Conservation (phyloP, 129 eudicot genomes). For the Sambucus nigra region DNA sequence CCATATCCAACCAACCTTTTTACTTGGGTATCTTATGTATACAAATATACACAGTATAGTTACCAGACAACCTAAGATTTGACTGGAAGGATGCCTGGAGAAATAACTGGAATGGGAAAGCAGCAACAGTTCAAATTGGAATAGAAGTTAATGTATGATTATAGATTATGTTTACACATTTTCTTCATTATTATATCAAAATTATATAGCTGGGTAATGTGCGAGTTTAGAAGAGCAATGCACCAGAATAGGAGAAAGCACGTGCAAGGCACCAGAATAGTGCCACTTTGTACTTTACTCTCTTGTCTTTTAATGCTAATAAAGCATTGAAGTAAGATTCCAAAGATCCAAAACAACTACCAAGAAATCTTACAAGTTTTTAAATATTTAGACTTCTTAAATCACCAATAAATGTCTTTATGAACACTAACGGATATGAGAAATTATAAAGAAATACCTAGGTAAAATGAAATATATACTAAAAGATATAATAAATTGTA, state of each 20-base stretch:
- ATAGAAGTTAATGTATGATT: slow-evolving; percentile 28
- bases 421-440: too few relatives aligned
- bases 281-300: slow-evolving; percentile 23
- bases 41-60: slow-evolving; percentile 6
- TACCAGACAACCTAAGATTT: slow-evolving; percentile 10
- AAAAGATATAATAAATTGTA: too few relatives aligned
- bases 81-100: slow-evolving; percentile 12
- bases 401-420: not conserved
- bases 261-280: slow-evolving; percentile 34
- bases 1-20: not conserved
- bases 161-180: slow-evolving; percentile 17
- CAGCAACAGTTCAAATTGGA: slow-evolving; percentile 17
- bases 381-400: not conserved
- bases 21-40: slow-evolving; percentile 1
- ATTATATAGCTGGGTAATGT: not conserved
- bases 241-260: slow-evolving; percentile 35
- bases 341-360: slow-evolving; percentile 14
- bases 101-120: slow-evolving; percentile 6
- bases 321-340: slow-evolving; percentile 34
- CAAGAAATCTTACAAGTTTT: slow-evolving; percentile 8
- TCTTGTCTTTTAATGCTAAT: slow-evolving; percentile 33
- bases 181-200: not conserved
- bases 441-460: too few relatives aligned
- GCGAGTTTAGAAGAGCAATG: slow-evolving; percentile 32
- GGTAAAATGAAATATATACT: too few relatives aligned